Base-by-base conservation (phyloP, 768 basidiomycete species). In the Tricholoma bakamatsutake region DNA sequence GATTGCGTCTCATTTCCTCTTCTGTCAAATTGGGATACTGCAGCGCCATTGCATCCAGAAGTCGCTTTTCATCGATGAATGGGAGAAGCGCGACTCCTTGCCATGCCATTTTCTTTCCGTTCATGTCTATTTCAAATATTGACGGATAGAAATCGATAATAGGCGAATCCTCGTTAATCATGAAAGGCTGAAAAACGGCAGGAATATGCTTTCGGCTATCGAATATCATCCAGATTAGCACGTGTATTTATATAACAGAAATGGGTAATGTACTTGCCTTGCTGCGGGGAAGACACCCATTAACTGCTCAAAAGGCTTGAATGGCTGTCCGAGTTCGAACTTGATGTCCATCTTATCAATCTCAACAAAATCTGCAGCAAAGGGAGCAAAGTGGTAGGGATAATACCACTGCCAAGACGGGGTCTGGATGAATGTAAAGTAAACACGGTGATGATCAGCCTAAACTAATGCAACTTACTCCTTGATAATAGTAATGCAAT, bases 321-420 rank as follows among this genome's bases (percentile, higher is more conserved):
- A 98, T 3, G 97, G 97, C 57, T 84, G 79, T 5, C 94, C 92
- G 24, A 83, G 66, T 4, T 81, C 80, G 65, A 98, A 98, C 35
- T 76, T 70, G 66, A 98, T 84, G 35, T 92, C 74, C 82, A 95
- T 84, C 59, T 84, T 77, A 34, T 79, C 80, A 47, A 96, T 76
- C 45, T 90, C 85, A 54, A 81, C 80, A 61, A 98, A 98, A 69
- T 99, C 97, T 57, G 87, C 86, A 7, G 97, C 97, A 68, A 99
- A 99, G 0, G 97, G 97, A 11, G 97, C 93, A 68, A 97, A 99
- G 71, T 99, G 97, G 65, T 89, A 95, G 1, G 97, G 97, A 69
- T 98, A 98, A 73, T 88, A 99, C 97, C 97, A 99, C 65, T 94
- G 85, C 96, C 96, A 98, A 2, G 95, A 97, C 3, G 91, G 90